These are phyloP conservation scores for Boletus bicolor DNA, from an alignment of 768 basidiomycete genomes.

Conservation along the genomic window DNA sequence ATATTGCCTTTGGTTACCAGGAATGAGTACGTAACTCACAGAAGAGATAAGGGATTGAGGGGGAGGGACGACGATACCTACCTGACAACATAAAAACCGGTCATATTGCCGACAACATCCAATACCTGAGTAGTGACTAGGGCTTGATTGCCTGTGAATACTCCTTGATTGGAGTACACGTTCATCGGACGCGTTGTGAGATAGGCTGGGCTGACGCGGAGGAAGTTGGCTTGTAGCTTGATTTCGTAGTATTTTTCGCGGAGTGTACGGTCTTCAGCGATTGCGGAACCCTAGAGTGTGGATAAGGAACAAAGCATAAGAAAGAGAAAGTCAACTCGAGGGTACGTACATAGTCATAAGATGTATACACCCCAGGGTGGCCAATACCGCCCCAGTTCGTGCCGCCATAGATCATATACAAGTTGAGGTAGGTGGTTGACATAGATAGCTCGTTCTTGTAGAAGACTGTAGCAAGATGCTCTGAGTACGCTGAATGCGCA, in stretches of 20 bases:
- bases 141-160: constrained; percentile 48
- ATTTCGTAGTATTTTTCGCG: constrained; percentile 54
- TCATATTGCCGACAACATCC: constrained; percentile 46
- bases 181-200: constrained; percentile 47
- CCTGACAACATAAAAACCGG: constrained; percentile 44
- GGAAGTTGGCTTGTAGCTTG: constrained; percentile 50
- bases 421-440: constrained; percentile 29
- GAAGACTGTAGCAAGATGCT: constrained; percentile 4
- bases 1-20: constrained; percentile 12
- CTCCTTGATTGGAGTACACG: constrained; percentile 37
- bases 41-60: background rate
- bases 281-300: constrained; percentile 41
- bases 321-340: background rate
- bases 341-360: constrained; percentile 53
- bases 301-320: background rate
- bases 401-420: constrained; percentile 62
- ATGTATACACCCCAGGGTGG: constrained; percentile 55
- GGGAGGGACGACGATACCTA: background rate
- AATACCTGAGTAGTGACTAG: constrained; percentile 48
- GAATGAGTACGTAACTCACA: background rate
- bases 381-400: constrained; percentile 61
- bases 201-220: constrained; percentile 49
- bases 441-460: constrained; percentile 23
- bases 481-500: constrained; percentile 4
- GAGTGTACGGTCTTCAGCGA: constrained; percentile 49